These are phyloP conservation scores for Erysimum cheiri DNA, from an alignment of 441 rosid species.

Conservation along the genomic window DNA sequence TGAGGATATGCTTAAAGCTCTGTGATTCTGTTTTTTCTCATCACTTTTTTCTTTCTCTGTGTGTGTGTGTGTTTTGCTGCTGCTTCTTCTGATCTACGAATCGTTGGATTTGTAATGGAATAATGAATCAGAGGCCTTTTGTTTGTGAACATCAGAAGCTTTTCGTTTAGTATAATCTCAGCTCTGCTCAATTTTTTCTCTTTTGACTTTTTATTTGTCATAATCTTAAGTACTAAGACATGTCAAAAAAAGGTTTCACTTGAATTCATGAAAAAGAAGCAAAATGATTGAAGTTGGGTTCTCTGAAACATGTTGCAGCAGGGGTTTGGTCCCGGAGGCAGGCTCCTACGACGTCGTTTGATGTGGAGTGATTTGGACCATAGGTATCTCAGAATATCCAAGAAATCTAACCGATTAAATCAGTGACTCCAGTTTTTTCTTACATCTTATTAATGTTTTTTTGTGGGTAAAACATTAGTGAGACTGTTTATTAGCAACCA, in stretches of 20 bases:
- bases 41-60: not conserved
- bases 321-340: constrained; percentile 69
- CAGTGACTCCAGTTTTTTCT: too few species aligned
- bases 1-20: constrained; percentile 79
- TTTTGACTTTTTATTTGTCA: not conserved
- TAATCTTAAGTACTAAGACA: not conserved
- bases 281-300: not conserved
- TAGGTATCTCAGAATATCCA: not conserved
- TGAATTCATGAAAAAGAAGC: not conserved
- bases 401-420: not conserved
- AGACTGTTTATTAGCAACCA: not conserved
- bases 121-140: constrained; percentile 22
- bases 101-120: constrained; percentile 30
- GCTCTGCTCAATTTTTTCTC: too few species aligned
- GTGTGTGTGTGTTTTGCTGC: not conserved
- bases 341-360: constrained; percentile 50
- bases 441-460: not conserved
- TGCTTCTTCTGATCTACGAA: not conserved
- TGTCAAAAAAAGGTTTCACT: not conserved
- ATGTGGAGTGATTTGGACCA: constrained; percentile 16
- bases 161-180: constrained; percentile 5
- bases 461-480: not conserved
- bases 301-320: constrained; percentile 50
- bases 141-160: not conserved
- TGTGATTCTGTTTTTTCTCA: constrained; percentile 44